phyloP scores from a whole-genome alignment of 78 protist species.

The Tieghemostelium lacteum region DNA sequence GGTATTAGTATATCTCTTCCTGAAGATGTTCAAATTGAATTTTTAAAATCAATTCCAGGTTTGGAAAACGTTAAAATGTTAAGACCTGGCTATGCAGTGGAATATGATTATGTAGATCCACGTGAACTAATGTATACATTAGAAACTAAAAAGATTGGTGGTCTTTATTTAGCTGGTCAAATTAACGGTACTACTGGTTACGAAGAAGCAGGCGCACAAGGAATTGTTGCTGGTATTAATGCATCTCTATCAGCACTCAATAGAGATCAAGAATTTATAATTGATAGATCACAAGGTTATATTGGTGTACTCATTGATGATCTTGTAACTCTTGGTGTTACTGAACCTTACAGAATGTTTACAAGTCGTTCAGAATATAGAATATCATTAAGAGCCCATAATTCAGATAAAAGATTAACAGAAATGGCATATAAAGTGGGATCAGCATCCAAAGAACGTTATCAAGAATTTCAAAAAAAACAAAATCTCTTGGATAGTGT shows the following conservation, averaged over 20 bases:
- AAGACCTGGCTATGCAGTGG: conserved; percentile 94
- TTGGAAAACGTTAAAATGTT: conserved; percentile 80
- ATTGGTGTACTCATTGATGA: conserved; percentile 96
- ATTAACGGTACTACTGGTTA: conserved; percentile 98
- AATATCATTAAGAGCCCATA: conserved; percentile 91
- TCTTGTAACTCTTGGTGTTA: conserved; percentile 86
- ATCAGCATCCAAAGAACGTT: conserved; percentile 10
- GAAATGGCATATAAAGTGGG: conserved; percentile 9
- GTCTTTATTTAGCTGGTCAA: conserved; percentile 95
- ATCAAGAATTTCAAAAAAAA: neutral
- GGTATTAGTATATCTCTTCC: conserved; percentile 95
- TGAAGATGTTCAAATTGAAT: conserved; percentile 83
- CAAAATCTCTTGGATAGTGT: neutral
- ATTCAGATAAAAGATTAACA: conserved; percentile 93
- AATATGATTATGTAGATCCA: conserved; percentile 96
- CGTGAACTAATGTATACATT: conserved; percentile 78
- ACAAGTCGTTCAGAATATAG: conserved; percentile 92
- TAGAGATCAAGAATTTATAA: neutral
- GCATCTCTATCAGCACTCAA: conserved; percentile 80
- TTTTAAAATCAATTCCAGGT: conserved; percentile 86
- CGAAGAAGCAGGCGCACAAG: conserved; percentile 93
- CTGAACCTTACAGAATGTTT: conserved; percentile 97
- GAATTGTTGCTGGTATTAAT: conserved; percentile 94
- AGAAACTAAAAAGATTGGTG: conserved; percentile 85
- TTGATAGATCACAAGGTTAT: conserved; percentile 87